Base-by-base conservation (phyloP, 805 yeast species). In the Candida nitratophila region DNA sequence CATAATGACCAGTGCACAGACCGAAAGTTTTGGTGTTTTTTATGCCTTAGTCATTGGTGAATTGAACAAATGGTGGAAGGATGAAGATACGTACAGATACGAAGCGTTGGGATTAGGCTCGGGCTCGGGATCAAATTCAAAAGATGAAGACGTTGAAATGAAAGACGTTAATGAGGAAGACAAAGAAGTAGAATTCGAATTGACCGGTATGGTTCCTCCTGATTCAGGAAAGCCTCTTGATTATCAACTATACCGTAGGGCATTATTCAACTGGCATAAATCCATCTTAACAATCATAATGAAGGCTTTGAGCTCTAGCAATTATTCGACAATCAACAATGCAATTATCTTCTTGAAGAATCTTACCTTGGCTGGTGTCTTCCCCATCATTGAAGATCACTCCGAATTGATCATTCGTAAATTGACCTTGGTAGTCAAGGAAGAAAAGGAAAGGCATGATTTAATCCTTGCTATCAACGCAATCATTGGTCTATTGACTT, bases 21-120 rank as follows among this genome's bases (percentile, higher is more conserved):
- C 95, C 1, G 95, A 89, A 52, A 85, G 86, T 56, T 60, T 89
- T 33, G 96, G 96, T 3, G 61, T 86, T 12, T 89, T 90, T 51
- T 76, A 78, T 51, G 68, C 77, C 22, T 80, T 77, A 21, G 48
- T 84, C 1, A 63, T 87, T 37, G 74, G 76, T 44, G 47, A 54
- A 49, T 42, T 62, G 16, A 50, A 57, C 31, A 37, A 16, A 1
- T 61, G 64, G 63, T 76, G 85, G 70, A 56, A 57, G 1, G 49
- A 58, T 10, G 61, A 63, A 12, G 61, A 52, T 0, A 39, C 42
- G 1, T 77, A 68, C 52, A 46, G 52, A 1, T 29, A 44, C 5
- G 52, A 55, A 10, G 71, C 65, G 1, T 47, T 50, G 8, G 57
- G 61, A 5, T 32, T 46, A 3, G 35, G 9, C 15, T 31, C 34